Base-by-base conservation (phyloP, 78 protist genomes). In the Dictyostelium brefeldianum region DNA sequence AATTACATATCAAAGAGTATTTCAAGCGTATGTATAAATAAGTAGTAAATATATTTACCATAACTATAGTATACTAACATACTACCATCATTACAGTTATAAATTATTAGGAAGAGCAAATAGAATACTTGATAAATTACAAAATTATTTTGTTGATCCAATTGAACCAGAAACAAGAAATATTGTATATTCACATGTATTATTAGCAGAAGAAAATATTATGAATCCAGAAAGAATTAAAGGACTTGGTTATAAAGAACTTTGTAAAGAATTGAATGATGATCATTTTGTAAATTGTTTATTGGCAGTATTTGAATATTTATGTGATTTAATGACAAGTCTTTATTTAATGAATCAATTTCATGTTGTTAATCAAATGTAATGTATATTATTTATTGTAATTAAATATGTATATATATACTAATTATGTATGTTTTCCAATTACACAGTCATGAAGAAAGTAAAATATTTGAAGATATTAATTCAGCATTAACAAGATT, bases 151-250 rank as follows among this genome's bases (percentile, higher is more conserved):
- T 77, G 93, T 87, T 50, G 80, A 87, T 41, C 93, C 93, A 12
- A 87, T 87, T 50, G 93, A 78, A 65, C 93, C 93, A 20, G 93
- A 87, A 51, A 87, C 75, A 17, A 87, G 93, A 87, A 87, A 87
- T 50, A 87, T 87, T 36, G 93, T 87, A 4, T 87, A 77, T 43
- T 74, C 93, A 31, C 93, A 87, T 77, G 84, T 87, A 50, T 62
- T 87, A 17, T 47, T 87, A 46, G 67, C 85, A 22, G 93, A 87
- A 64, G 84, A 65, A 54, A 47, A 31, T 18, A 57, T 54, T 25
- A 87, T 64, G 69, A 87, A 87, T 64, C 93, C 93, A 48, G 93
- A 87, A 31, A 43, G 27, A 46, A 46, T 71, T 47, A 84, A 84
- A 57, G 71, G 71, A 20, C 29, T 77, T 5, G 56, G 70, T 46